phyloP scores from a whole-genome alignment of 1,284 basidiomycete species.

The Veloboletus limbatus region DNA sequence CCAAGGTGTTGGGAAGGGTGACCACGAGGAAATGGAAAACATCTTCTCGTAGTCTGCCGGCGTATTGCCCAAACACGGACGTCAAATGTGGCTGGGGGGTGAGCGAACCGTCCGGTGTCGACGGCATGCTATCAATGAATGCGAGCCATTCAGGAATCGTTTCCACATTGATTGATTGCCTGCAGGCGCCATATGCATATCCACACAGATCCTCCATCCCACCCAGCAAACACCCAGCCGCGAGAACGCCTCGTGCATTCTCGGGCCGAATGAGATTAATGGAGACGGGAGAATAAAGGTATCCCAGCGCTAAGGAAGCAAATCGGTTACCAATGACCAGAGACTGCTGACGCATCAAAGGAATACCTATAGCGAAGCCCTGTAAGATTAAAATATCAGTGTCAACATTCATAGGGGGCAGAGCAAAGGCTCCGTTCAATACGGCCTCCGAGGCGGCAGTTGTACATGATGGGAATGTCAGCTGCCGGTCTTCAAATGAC shows the following conservation, averaged over 20 bases:
- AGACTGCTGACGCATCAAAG: conserved; percentile 7
- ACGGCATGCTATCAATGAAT: conserved; percentile 63
- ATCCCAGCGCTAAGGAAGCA: conserved; percentile 60
- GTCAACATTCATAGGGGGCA: conserved; percentile 4
- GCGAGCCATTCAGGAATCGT: conserved; percentile 74
- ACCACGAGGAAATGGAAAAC: conserved; percentile 76
- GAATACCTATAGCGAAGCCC: conserved; percentile 70
- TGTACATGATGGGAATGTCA: conserved; percentile 14
- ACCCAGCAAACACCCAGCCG: conserved; percentile 77
- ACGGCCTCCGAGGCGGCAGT: conserved; percentile 20
- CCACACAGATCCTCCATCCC: conserved; percentile 81
- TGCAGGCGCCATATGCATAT: conserved; percentile 75
- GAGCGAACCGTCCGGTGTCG: conserved; percentile 49
- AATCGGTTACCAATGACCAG: conserved; percentile 14
- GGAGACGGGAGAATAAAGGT: conserved; percentile 73
- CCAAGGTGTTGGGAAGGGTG: conserved; percentile 63
- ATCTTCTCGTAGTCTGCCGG: conserved; percentile 63
- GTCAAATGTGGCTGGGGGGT: conserved; percentile 52
- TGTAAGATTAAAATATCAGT: conserved; percentile 32
- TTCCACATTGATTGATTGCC: conserved; percentile 68
- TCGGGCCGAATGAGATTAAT: conserved; percentile 63
- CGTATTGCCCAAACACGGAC: conserved; percentile 70
- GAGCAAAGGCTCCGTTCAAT: conserved; percentile 16
- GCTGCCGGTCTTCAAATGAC: conserved; percentile 18
- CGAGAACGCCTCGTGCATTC: conserved; percentile 80